Percentiles rank a stretch among this genome's conserved stretches.
Conservation (phyloP, 2,329 filamentous ascomycete genomes). For the Claviceps arundinis region DNA sequence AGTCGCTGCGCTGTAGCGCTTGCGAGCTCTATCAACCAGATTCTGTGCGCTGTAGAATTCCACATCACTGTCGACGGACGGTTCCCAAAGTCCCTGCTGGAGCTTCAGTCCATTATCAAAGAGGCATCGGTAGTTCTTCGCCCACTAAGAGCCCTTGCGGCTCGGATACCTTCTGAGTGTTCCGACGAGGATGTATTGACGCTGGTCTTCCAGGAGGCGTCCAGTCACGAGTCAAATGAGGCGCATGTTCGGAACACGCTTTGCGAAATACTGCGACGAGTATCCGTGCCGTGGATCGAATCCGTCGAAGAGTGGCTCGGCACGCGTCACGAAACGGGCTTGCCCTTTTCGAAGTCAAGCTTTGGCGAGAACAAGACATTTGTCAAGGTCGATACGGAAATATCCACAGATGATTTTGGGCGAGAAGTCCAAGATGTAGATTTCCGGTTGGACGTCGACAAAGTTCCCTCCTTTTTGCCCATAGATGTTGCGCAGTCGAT, state of each 20-base stretch:
- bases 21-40: slow-evolving; percentile 33
- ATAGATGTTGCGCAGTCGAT: slow-evolving; percentile 54
- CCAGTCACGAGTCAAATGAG: slow-evolving; percentile 50
- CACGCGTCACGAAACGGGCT: slow-evolving; percentile 42
- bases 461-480: slow-evolving; percentile 60
- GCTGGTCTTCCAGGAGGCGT: slow-evolving; percentile 46
- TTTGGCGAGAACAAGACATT: slow-evolving; percentile 40
- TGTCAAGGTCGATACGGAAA: slow-evolving; percentile 41
- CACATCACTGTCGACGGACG: slow-evolving; percentile 31
- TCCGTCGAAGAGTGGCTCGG: slow-evolving; percentile 66
- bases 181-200: slow-evolving; percentile 51
- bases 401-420: slow-evolving; percentile 45
- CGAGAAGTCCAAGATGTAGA: slow-evolving; percentile 44
- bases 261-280: slow-evolving; percentile 50
- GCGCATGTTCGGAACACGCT: slow-evolving; percentile 49
- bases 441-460: slow-evolving; percentile 48
- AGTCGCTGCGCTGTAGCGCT: slow-evolving; percentile 38
- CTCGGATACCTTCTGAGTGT: slow-evolving; percentile 28
- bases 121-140: slow-evolving; percentile 34
- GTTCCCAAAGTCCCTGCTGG: slow-evolving; percentile 33
- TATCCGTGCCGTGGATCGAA: slow-evolving; percentile 53
- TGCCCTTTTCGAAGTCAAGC: slow-evolving; percentile 35
- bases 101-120: slow-evolving; percentile 36
- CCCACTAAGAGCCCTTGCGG: slow-evolving; percentile 38
- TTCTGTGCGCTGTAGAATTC: slow-evolving; percentile 35